Evolutionary conservation across 2,329 filamentous ascomycete species (phyloP), one percentile per base, ranked within the genome.

Genomic region (Allantophomopsis cytisporea): DNA sequence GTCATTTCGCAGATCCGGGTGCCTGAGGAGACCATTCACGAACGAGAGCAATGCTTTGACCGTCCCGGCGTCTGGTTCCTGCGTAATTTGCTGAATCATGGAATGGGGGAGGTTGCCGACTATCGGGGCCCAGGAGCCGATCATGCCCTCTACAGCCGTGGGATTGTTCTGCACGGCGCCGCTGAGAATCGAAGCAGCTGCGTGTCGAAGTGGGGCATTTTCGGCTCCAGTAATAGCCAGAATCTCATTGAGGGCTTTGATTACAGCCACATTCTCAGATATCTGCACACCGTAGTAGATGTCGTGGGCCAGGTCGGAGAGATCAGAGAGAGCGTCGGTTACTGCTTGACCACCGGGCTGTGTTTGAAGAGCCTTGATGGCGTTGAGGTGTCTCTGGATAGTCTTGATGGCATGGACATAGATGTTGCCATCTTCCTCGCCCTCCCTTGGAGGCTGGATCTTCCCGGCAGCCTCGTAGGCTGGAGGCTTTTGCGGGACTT

Each of bases 251-350:
- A 81, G 63, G n/a, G 65, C 57, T 45, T 64, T 65, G 39, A 78
- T 47, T 2, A 68, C 68, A 2, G 66, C 64, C 2, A 60, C 50
- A 46, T 78, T 69, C 52, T 75, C 69, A 16, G 68, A 64, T 42
- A 81, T 67, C 53, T 78, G 72, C 14, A 76, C 60, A 8, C 78
- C 78, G 54, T 80, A 83, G 60, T 80, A 82, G 45, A 81, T 73
- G 55, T 81, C 78, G 54, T 82, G 76, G 0, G 76, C 70, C 20
- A 80, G 59, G 6, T 82, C 76, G 44, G 71, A 64, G n/a, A 83
- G 65, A 28, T 64, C 64, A 28, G 71, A 65, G 7, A 83, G 62
- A 11, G 35, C 21, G 30, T 40, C 23, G 30, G 51, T 46, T 14
- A 16, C 18, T 12, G 23, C 31, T 44, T 53, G 45, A 37, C 45